These are phyloP conservation scores for Citrullus colocynthis DNA, from an alignment of 306 rosid species.

Conservation along the genomic window DNA sequence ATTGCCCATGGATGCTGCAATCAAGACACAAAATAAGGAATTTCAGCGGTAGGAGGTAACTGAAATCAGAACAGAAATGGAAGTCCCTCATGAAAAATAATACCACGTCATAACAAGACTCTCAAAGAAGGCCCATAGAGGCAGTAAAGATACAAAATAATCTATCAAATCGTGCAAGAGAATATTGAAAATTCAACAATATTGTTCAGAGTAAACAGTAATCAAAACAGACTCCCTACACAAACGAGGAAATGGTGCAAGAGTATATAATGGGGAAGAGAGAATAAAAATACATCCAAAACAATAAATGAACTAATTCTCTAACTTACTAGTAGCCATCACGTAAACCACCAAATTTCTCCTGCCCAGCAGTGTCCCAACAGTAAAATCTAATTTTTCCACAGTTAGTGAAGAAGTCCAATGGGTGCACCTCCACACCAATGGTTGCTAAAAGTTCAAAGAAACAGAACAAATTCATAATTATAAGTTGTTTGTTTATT, in stretches of 20 bases:
- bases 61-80: neutral
- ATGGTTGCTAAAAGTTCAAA: slow-evolving; percentile 32
- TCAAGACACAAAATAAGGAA: neutral
- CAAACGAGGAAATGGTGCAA: too few species aligned
- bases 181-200: neutral
- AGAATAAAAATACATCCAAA: neutral
- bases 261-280: neutral
- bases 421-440: slow-evolving; percentile 75
- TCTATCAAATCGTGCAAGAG: neutral
- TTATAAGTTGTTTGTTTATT: neutral
- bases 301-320: neutral
- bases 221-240: neutral
- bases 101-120: neutral
- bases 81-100: neutral
- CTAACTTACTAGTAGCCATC: slow-evolving; percentile 71
- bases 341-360: slow-evolving; percentile 71
- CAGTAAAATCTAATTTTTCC: slow-evolving; percentile 65
- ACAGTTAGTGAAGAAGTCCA: slow-evolving; percentile 57
- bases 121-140: neutral
- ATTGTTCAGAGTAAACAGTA: neutral
- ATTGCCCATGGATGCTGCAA: slow-evolving; percentile 63
- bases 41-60: neutral
- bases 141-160: neutral
- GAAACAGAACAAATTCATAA: neutral
- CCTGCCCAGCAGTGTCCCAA: slow-evolving; percentile 86